Evolutionary conservation across 2,329 filamentous ascomycete genomes (phyloP), one percentile per base, ranked within the genome.

Genomic region (Xylariomycetidae sp.): DNA sequence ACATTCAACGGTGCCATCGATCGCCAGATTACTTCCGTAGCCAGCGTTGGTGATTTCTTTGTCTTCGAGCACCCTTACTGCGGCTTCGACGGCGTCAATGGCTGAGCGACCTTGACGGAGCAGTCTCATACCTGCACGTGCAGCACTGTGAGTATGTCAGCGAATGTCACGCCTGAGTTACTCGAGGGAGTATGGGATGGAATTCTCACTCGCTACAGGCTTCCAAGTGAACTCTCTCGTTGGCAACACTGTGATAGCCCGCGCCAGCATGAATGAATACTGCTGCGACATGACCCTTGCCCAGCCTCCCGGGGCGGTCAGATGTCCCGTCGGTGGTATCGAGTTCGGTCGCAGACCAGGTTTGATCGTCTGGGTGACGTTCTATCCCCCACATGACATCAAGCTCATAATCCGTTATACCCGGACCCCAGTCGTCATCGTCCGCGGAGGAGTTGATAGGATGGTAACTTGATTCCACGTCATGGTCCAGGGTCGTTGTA

Each of bases 211-310:
- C 82, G 53, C 84, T 82, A 60, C 92, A 97, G 26, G 88, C 88
- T 51, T 82, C 72, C 8, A 98, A 74, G 54, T 98, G 92, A 23
- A 85, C 71, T 36, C 73, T 69, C 57, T 98, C 89, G 54, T 97
- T 97, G 40, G 85, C 77, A 16, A 77, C 69, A 54, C 88, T 96
- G 59, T 98, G 92, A 51, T 87, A 98, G 4, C 92, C 92, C 12
- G 92, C 92, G 20, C 92, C 92, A 23, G 90, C 92, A 61, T 98
- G 92, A 27, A 98, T 82, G 59, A 95, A 97, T 33, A 98, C 90
- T 38, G 88, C 88, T 37, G 63, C 44, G 11, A 54, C 48, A 8
- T 23, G 20, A 8, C 20, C 8, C 20, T 45, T 51, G 15, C 58
- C 49, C 27, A 16, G 13, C 16, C 15, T 12, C 15, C 3, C 19